Percentiles rank a stretch among this genome's conserved stretches.
Conservation (phyloP, 1,284 basidiomycete genomes). For the Cryptococcus hybrid region DNA sequence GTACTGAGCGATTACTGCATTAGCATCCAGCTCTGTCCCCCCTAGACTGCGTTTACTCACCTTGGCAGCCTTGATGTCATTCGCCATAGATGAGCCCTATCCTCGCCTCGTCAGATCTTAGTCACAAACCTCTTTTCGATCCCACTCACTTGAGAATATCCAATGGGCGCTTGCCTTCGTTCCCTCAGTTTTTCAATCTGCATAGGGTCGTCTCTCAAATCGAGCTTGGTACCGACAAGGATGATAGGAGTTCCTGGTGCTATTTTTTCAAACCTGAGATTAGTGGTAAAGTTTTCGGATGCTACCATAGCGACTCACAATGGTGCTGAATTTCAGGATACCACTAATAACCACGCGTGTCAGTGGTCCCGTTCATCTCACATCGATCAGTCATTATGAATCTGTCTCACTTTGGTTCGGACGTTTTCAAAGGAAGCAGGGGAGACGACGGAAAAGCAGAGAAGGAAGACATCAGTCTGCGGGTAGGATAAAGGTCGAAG, state of each 20-base stretch:
- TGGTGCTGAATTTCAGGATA: slow-evolving; percentile 52
- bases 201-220: slow-evolving; percentile 89
- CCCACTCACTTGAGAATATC: slow-evolving; percentile 56
- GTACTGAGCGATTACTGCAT: slow-evolving; percentile 20
- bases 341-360: slow-evolving; percentile 38
- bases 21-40: neutral
- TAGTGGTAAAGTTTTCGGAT: neutral
- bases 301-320: slow-evolving; percentile 25
- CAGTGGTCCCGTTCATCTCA: neutral
- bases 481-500: slow-evolving; percentile 95
- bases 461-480: slow-evolving; percentile 98
- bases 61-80: slow-evolving; percentile 66
- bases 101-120: neutral
- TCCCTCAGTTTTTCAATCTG: slow-evolving; percentile 88
- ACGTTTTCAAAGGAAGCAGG: slow-evolving; percentile 99
- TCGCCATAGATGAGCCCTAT: slow-evolving; percentile 83
- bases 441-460: slow-evolving; percentile 97
- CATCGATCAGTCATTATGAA: too few species aligned
- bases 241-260: slow-evolving; percentile 93
- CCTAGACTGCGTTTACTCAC: slow-evolving; percentile 14
- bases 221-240: slow-evolving; percentile 96
- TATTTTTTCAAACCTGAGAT: slow-evolving; percentile 17
- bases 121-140: neutral
- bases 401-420: slow-evolving; percentile 73
- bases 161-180: slow-evolving; percentile 91